These are phyloP conservation scores for Conringia planisiliqua DNA, from an alignment of 345 rosid genomes.

Conservation along the genomic window DNA sequence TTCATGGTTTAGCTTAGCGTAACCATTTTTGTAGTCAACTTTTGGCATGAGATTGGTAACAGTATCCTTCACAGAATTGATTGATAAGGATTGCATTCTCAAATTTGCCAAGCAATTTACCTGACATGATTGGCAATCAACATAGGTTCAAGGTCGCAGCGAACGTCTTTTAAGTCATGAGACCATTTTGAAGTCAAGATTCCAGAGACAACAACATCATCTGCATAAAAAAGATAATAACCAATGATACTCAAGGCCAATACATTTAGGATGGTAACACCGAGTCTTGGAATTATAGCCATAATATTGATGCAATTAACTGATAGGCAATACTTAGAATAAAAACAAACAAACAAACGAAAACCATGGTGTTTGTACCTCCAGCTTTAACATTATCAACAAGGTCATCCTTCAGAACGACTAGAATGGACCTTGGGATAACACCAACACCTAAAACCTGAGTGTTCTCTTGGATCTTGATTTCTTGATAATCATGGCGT, in stretches of 20 bases:
- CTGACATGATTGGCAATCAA: conserved; percentile 82
- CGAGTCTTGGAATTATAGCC: neutral
- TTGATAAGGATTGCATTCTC: neutral
- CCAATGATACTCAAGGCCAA: neutral
- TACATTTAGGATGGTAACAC: neutral
- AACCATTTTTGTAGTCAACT: neutral
- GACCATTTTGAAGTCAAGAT: conserved; percentile 94
- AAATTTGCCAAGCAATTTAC: conserved; percentile 36
- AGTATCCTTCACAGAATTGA: neutral
- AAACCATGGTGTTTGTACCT: conserved; percentile 47
- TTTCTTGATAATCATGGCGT: conserved; percentile 92
- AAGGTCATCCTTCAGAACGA: conserved; percentile 83
- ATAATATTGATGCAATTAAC: neutral
- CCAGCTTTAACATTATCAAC: conserved; percentile 96
- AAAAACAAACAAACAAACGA: neutral
- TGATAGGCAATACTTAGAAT: neutral
- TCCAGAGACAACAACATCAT: conserved; percentile 85
- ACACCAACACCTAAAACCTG: conserved; percentile 92
- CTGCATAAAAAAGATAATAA: conserved; percentile 37
- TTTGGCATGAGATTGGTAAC: neutral
- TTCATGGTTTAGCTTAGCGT: neutral
- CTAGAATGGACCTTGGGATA: conserved; percentile 83
- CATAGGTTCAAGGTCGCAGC: conserved; percentile 89
- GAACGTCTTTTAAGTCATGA: conserved; percentile 84
- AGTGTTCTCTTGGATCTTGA: conserved; percentile 92